Base-by-base conservation (phyloP, 108 stramenopile genomes). In the Pseudonitzschia multistriata region DNA sequence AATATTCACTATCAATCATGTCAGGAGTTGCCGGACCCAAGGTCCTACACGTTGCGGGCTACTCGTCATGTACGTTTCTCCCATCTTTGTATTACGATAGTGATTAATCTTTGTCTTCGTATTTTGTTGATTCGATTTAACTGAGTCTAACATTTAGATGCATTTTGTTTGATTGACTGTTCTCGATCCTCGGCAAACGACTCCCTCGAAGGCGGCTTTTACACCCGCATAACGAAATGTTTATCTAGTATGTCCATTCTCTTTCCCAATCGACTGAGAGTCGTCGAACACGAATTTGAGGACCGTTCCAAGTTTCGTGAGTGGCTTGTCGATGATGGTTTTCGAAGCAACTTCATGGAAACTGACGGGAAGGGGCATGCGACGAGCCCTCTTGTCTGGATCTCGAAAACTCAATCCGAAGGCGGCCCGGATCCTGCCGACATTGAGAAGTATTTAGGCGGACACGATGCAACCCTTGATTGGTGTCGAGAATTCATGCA, bases 381-480 rank as follows among this genome's bases (percentile, higher is more conserved):
- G 2, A 49, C 82, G 13, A 72, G 81, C 68, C 95, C 95, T 29
- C 87, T 96, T 53, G 77, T 84, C 54, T 96, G 90, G 92, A 68
- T 89, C 49, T 54, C 57, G 13, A 75, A 81, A n/a, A 11, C 70
- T 14, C 19, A 25, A 7, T 40, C 21, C 11, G 42, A 29, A 30
- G 55, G 45, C 6, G 80, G 74, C 35, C 71, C 78, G 30, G 75
- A 74, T 57, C 66, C 78, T 13, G 74, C 76, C n/a, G 76, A 73
- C 50, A 83, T 90, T 54, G 79, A 79, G 59, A 71, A 66, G 29
- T 93, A 87, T 64, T 61, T 96, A 33, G 95, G 95, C 22, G 95
- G 95, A 7, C 88, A 89, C 69, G 95, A 96, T 57, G 92, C 81
- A 81, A 54, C 71, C 81, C 19, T 86, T 60, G 82, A 73, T 39